Percentiles rank a stretch among this genome's conserved stretches.
Evolutionary conservation across 208 protist genomes (phyloP).

Genomic region (Crithidia mellificae): DNA sequence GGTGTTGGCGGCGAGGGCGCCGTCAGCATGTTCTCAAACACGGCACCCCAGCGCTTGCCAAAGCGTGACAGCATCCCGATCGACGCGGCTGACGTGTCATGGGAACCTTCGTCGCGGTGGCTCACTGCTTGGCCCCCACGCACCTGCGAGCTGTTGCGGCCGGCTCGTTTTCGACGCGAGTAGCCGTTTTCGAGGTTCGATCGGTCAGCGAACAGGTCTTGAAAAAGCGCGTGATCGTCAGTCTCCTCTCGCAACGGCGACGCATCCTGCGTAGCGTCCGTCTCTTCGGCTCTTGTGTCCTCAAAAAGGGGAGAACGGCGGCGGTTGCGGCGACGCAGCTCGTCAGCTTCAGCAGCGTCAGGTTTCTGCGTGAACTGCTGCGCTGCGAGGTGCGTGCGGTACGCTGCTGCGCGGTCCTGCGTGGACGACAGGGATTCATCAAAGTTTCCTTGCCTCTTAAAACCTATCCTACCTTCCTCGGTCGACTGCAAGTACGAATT

Average conservation of each 20-base stretch:
- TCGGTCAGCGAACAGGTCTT: too few species aligned
- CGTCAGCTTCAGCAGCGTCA: background rate
- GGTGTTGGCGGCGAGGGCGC: background rate
- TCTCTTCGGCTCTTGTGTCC: background rate
- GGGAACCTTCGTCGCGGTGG: too few species aligned
- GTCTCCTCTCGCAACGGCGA: background rate
- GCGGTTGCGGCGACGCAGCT: background rate
- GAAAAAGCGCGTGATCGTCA: too few species aligned
- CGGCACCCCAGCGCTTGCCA: conserved; percentile 50
- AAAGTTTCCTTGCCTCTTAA: background rate
- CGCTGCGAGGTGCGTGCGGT: conserved; percentile 27
- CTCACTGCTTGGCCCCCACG: background rate
- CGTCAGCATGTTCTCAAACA: conserved; percentile 51
- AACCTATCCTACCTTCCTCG: too few species aligned
- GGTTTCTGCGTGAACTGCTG: conserved; percentile 33
- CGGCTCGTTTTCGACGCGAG: too few species aligned
- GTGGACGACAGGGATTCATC: conserved; percentile 9
- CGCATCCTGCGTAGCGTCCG: background rate
- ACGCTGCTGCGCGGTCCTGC: conserved; percentile 2
- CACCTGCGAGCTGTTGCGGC: background rate
- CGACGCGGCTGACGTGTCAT: background rate
- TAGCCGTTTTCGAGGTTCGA: too few species aligned
- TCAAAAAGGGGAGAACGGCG: conserved; percentile 8
- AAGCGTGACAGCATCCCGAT: conserved; percentile 37
- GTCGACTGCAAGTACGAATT: background rate